These are phyloP conservation scores for Pascua guehoae DNA, from an alignment of 1,284 basidiomycete species.

Conservation along the genomic window DNA sequence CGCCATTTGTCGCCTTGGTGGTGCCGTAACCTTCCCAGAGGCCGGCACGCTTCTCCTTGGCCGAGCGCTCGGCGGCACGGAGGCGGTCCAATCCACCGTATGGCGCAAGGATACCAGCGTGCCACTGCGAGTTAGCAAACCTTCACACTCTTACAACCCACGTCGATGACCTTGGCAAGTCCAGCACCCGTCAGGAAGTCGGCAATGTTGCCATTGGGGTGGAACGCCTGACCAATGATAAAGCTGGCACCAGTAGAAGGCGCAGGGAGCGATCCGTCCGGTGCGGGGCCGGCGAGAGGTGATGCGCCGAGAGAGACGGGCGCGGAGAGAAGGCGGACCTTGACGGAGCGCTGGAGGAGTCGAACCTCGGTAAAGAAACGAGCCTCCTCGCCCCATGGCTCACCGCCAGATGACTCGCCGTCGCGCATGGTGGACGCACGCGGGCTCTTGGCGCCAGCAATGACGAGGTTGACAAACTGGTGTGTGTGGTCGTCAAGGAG, in stretches of 20 bases:
- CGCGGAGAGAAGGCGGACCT: slow-evolving; percentile 80
- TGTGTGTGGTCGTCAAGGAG: slow-evolving; percentile 83
- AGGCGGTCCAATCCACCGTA: slow-evolving; percentile 78
- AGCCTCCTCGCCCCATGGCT: slow-evolving; percentile 85
- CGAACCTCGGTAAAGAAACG: slow-evolving; percentile 92
- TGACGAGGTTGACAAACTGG: slow-evolving; percentile 52
- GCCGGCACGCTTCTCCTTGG: slow-evolving; percentile 74
- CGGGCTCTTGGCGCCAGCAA: slow-evolving; percentile 81
- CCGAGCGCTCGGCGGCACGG: slow-evolving; percentile 74
- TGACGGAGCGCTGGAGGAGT: slow-evolving; percentile 82
- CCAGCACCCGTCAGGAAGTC: slow-evolving; percentile 81
- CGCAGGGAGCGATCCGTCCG: slow-evolving; percentile 51
- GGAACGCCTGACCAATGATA: slow-evolving; percentile 85
- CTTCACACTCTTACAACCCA: slow-evolving; percentile 13
- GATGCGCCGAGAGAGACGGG: slow-evolving; percentile 71
- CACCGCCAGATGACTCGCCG: slow-evolving; percentile 62
- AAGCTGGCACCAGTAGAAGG: slow-evolving; percentile 63
- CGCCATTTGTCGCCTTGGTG: slow-evolving; percentile 52
- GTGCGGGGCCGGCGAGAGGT: slow-evolving; percentile 62
- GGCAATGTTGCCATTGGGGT: slow-evolving; percentile 91
- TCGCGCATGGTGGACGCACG: slow-evolving; percentile 64
- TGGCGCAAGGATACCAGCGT: slow-evolving; percentile 85
- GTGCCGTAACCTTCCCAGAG: slow-evolving; percentile 67
- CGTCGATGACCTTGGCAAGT: slow-evolving; percentile 83
- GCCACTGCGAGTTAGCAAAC: slow-evolving; percentile 58